Evolutionary conservation across 2,329 filamentous ascomycete species (phyloP), one percentile per base, ranked within the genome.

Genomic region (Colletotrichum spinosum): DNA sequence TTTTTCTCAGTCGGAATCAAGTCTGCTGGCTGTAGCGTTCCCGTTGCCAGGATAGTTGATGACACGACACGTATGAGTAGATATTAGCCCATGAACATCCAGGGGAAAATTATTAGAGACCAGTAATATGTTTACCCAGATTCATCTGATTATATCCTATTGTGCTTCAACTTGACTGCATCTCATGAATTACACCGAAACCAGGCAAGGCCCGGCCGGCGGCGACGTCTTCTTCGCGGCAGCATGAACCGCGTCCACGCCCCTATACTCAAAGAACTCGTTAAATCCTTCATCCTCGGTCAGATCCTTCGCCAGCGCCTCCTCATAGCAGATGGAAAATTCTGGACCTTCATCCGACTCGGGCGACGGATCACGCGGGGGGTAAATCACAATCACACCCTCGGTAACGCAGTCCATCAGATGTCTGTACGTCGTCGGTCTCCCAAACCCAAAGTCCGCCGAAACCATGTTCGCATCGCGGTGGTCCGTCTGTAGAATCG

Each of bases 221-320:
- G 25, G 25, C 25, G 25, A 8, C 5, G 13, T 15, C 17, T 33
- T 33, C 42, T 12, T 33, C 6, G n/a, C n/a, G 10, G 45, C 15
- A 33, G 17, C 46, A 49, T 49, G 46, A 5, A 25, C 35, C 2
- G 49, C 49, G 46, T 78, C 76, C 17, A 80, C 67, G 0, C 77
- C 79, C 37, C 78, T 68, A 49, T 74, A 80, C 61, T 79, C 77
- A 65, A 80, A 80, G 38, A 74, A 81, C 60, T 70, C 58, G 39
- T 66, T 75, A 75, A 75, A 78, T 55, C 78, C 72, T 10, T 50
- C 37, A 57, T 80, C 77, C 6, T 75, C 61, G 2, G 79, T 70
- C 15, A 81, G 54, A 4, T 46, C 58, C 37, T 74, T 39, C 1
- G 72, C 71, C 4, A 79, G 49, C 2, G 71, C 71, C 69, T 74